Evolutionary conservation across 2,329 filamentous ascomycete genomes (phyloP).

Genomic region (Talaromyces sp.): DNA sequence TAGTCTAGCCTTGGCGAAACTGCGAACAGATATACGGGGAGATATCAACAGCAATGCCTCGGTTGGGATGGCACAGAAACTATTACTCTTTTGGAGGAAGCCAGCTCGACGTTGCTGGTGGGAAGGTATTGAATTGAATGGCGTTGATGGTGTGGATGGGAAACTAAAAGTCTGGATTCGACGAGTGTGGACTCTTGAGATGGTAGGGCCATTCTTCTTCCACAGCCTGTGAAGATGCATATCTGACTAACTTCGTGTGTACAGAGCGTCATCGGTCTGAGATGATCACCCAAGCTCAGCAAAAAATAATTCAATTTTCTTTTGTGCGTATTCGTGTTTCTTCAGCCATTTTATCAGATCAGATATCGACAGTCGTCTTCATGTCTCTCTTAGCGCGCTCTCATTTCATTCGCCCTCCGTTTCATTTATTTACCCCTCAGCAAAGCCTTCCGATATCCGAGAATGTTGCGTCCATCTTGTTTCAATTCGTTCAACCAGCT

Average conservation of each 20-base stretch:
- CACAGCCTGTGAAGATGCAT: slow-evolving; percentile 22
- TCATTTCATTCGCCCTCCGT: slow-evolving; percentile 1
- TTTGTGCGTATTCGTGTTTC: slow-evolving; percentile 3
- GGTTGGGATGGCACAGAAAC: slow-evolving; percentile 97
- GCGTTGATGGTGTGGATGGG: slow-evolving; percentile 85
- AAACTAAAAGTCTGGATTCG: slow-evolving; percentile 97
- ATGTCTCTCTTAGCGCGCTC: slow-evolving; percentile 6
- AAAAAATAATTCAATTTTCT: not conserved
- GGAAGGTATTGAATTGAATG: slow-evolving; percentile 90
- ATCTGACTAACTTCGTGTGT: not conserved
- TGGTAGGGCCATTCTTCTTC: slow-evolving; percentile 53
- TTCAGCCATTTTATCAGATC: slow-evolving; percentile 20
- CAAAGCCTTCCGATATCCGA: slow-evolving; percentile 9
- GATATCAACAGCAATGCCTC: slow-evolving; percentile 71
- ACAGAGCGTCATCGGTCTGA: slow-evolving; percentile 79
- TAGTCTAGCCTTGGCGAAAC: slow-evolving; percentile 85
- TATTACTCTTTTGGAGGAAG: slow-evolving; percentile 96
- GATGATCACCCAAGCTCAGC: slow-evolving; percentile 35
- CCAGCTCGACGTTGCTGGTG: slow-evolving; percentile 96
- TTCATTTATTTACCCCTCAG: not conserved
- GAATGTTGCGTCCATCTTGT: slow-evolving; percentile 10
- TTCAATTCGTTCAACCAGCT: not conserved
- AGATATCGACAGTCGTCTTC: not conserved
- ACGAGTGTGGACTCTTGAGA: slow-evolving; percentile 96
- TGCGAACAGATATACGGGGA: slow-evolving; percentile 83